Evolutionary conservation across 345 rosid species (phyloP).

Genomic region (Boechera stricta): DNA sequence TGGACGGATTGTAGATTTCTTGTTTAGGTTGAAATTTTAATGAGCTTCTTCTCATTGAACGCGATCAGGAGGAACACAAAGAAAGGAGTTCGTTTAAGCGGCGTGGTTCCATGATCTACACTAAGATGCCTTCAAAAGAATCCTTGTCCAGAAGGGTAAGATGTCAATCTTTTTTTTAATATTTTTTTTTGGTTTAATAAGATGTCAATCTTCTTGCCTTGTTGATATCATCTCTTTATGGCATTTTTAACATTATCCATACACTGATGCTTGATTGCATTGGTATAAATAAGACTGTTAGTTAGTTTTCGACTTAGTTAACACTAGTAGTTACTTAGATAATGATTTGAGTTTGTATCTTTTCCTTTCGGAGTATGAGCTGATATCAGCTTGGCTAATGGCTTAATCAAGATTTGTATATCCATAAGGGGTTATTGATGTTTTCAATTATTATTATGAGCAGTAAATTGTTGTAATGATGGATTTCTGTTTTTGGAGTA

Average conservation of each 20-base stretch:
- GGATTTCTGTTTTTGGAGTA: constrained; percentile 25
- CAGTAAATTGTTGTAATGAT: constrained; percentile 12
- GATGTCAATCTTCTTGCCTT: constrained; percentile 25
- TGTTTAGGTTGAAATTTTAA: neutral
- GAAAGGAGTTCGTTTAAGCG: constrained; percentile 79
- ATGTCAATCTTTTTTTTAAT: too few relatives aligned
- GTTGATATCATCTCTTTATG: constrained; percentile 23
- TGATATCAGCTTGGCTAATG: neutral
- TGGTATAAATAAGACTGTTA: neutral
- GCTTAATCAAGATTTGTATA: neutral
- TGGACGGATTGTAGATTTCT: constrained; percentile 1
- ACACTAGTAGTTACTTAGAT: constrained; percentile 19
- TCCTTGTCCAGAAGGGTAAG: constrained; percentile 63
- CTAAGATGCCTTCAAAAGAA: constrained; percentile 95
- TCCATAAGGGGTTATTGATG: neutral
- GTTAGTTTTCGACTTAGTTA: neutral
- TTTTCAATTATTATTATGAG: constrained; percentile 9
- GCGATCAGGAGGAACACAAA: constrained; percentile 82
- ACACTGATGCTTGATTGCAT: constrained; percentile 1
- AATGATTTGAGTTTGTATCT: constrained; percentile 2
- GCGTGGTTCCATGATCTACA: constrained; percentile 83
- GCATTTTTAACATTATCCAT: neutral
- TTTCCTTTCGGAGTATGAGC: constrained; percentile 35
- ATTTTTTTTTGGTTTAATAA: too few relatives aligned
- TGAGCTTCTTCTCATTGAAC: constrained; percentile 18